Base-by-base conservation (phyloP, 2,329 filamentous ascomycete genomes). In the Cyphellophora europaea region DNA sequence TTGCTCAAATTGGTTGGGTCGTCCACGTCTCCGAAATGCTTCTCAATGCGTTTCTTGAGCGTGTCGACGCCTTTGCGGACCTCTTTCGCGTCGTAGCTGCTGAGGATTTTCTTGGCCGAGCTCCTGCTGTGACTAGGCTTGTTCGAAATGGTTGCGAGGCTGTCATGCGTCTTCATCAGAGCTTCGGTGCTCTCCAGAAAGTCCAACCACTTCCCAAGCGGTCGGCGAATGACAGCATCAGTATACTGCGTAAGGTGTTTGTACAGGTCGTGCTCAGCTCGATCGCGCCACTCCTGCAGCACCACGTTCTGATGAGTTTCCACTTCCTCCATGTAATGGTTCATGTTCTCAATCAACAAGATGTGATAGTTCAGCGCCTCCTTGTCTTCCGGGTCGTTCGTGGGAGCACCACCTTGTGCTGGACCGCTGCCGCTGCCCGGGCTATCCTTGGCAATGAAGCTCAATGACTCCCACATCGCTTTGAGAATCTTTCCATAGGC, bases 311-410 rank as follows among this genome's bases (percentile, higher is more conserved):
- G 71, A 12, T 76, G 72, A 11, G 80, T 65, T 47, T 93, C 85
- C 6, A 93, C 82, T 57, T 95, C 88, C 55, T 96, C 88, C 8
- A 91, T 68, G 61, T 93, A 96, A 59, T 94, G 87, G 54, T 95
- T 93, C 87, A 95, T 95, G 58, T 98, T 98, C 59, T 98, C 89
- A 48, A 98, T 96, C 35, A 96, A 71, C 19, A 96, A 71, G 51
- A 98, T 94, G 59, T 96, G 88, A 62, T 93, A 94, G 62, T 96
- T 96, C 41, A 98, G 73, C 4, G 87, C 85, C 58, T 95, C 88
- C 62, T 98, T 96, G 55, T 96, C 91, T 57, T 96, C 91, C 1
- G 75, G 72, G 49, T 83, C 79, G 21, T 8, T n/a, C 4, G 35
- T 28, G 5, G 45, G 39, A n/a, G 42, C 41, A 32, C 30, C 44